Evolutionary conservation across 2,329 filamentous ascomycete genomes (phyloP).

Genomic region (Chalara sp.): DNA sequence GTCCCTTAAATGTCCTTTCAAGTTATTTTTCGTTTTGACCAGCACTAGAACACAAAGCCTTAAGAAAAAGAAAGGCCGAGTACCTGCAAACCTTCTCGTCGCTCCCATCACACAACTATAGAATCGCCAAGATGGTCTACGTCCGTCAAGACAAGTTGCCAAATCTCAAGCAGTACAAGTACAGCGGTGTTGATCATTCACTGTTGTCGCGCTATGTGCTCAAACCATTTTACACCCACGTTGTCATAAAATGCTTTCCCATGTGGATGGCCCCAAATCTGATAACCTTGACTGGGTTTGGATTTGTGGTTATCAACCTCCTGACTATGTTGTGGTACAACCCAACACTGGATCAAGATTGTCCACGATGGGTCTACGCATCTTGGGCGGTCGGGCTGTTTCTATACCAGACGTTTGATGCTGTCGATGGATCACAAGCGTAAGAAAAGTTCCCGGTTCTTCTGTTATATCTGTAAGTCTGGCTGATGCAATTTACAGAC

Average conservation of each 20-base stretch:
- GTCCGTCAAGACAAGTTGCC: conserved; percentile 86
- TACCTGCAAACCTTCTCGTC: no score
- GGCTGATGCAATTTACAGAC: no score
- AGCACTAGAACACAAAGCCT: no score
- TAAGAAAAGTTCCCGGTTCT: conserved; percentile 39
- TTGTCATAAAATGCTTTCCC: conserved; percentile 91
- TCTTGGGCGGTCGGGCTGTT: conserved; percentile 87
- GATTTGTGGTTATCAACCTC: conserved; percentile 84
- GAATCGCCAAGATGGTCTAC: conserved; percentile 68
- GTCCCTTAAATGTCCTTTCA: no score
- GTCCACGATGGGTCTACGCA: conserved; percentile 90
- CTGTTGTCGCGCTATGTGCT: conserved; percentile 86
- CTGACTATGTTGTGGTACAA: conserved; percentile 93
- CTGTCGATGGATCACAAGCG: conserved; percentile 91
- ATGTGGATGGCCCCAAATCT: conserved; percentile 87
- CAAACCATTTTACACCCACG: conserved; percentile 94
- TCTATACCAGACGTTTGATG: conserved; percentile 97
- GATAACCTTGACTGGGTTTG: conserved; percentile 87
- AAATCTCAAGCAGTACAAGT: conserved; percentile 91
- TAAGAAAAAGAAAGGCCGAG: no score
- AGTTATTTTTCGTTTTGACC: no score
- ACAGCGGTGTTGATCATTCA: conserved; percentile 85
- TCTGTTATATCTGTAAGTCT: not conserved
- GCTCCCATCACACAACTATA: no score
- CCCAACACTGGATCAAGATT: conserved; percentile 88